phyloP scores from a whole-genome alignment of 2,329 filamentous ascomycete genomes.

The Truncatella angustata region DNA sequence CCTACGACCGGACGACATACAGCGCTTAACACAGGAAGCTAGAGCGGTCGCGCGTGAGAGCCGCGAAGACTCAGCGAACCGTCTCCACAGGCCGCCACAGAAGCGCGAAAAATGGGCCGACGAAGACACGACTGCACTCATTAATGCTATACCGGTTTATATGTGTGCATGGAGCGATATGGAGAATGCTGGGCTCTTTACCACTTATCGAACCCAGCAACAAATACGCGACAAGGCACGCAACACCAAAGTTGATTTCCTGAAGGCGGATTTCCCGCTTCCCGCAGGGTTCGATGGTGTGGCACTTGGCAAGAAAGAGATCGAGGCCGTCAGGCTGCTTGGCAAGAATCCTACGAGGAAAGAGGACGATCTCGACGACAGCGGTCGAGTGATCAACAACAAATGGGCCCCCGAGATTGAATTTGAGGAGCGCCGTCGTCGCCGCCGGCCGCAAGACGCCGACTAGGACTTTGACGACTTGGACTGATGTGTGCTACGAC shows the following conservation, averaged over 20 bases:
- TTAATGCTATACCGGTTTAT: slow-evolving; percentile 38
- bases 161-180: slow-evolving; percentile 39
- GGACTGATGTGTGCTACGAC: background rate
- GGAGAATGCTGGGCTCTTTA: slow-evolving; percentile 35
- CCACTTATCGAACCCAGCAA: slow-evolving; percentile 49
- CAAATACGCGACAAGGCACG: slow-evolving; percentile 58
- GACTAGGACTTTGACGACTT: background rate
- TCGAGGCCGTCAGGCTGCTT: slow-evolving; percentile 32
- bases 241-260: slow-evolving; percentile 51
- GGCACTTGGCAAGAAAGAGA: slow-evolving; percentile 49
- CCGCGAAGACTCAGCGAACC: too few species aligned
- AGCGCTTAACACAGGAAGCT: background rate
- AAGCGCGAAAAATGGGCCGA: slow-evolving; percentile 39
- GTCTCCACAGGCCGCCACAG: slow-evolving; percentile 32
- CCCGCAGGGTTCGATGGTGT: slow-evolving; percentile 50
- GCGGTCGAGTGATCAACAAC: slow-evolving; percentile 38
- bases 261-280: slow-evolving; percentile 42
- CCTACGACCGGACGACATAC: background rate
- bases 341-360: slow-evolving; percentile 49
- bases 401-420: slow-evolving; percentile 13
- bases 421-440: background rate
- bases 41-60: background rate
- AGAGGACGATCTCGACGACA: slow-evolving; percentile 43
- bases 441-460: background rate
- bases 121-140: slow-evolving; percentile 38